These are phyloP conservation scores for Shiraia sp. DNA, from an alignment of 2,329 filamentous ascomycete species.

Conservation along the genomic window DNA sequence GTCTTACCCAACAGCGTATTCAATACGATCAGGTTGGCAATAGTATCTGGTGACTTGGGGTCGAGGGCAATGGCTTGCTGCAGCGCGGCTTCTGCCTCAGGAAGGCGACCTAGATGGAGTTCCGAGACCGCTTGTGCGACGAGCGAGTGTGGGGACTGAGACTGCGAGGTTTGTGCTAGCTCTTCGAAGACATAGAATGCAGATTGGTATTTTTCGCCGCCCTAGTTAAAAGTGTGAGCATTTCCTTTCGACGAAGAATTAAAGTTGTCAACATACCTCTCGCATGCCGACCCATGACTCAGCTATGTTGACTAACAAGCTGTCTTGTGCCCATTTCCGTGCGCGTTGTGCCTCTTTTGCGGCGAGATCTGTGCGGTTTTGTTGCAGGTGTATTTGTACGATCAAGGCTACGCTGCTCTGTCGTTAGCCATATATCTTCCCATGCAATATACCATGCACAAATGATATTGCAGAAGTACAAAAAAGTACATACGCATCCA, in stretches of 20 bases:
- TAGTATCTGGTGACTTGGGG: slow-evolving; percentile 69
- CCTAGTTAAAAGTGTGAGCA: slow-evolving; percentile 56
- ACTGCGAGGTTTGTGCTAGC: slow-evolving; percentile 82
- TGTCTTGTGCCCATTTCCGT: slow-evolving; percentile 93
- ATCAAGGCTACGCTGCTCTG: slow-evolving; percentile 74
- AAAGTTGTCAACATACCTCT: slow-evolving; percentile 62
- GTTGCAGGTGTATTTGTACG: slow-evolving; percentile 87
- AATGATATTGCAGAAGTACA: not conserved
- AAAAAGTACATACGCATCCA: slow-evolving; percentile 63
- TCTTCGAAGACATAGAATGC: slow-evolving; percentile 98
- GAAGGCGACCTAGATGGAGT: slow-evolving; percentile 82
- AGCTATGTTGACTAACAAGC: slow-evolving; percentile 86
- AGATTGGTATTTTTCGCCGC: slow-evolving; percentile 93
- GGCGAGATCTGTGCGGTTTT: slow-evolving; percentile 89
- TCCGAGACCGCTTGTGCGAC: slow-evolving; percentile 90
- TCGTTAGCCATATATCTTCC: slow-evolving; percentile 5
- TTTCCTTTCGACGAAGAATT: not conserved
- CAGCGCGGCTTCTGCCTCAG: slow-evolving; percentile 86
- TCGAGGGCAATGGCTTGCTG: slow-evolving; percentile 79
- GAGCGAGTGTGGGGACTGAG: slow-evolving; percentile 74
- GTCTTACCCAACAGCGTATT: slow-evolving; percentile 73
- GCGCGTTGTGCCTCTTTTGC: slow-evolving; percentile 86
- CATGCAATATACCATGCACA: not conserved
- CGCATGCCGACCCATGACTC: slow-evolving; percentile 94
- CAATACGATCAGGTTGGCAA: slow-evolving; percentile 83